These are phyloP conservation scores for Vachellia pachyceras DNA, from an alignment of 306 rosid genomes.

Conservation along the genomic window DNA sequence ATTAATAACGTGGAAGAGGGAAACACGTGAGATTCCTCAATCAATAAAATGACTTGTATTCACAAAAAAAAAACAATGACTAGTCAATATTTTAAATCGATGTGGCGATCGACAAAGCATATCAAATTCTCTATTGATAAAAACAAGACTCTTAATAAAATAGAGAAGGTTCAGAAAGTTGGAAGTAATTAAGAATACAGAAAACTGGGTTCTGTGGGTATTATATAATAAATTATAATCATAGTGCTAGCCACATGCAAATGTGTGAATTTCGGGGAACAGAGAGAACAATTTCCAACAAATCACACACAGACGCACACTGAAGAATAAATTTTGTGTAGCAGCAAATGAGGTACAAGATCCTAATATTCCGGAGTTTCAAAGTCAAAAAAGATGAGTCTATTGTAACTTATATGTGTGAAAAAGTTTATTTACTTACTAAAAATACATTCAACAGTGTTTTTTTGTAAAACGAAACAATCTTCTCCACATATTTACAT, in stretches of 20 bases:
- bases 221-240: not conserved
- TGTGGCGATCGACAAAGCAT: not conserved
- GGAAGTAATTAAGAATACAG: not conserved
- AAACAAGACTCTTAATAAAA: not conserved
- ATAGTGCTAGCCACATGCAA: not conserved
- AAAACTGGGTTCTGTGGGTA: not conserved
- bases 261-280: not conserved
- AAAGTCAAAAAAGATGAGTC: not conserved
- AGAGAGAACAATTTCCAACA: not conserved
- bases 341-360: not conserved
- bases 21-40: slow-evolving; percentile 1
- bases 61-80: too few relatives aligned
- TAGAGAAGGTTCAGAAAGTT: not conserved
- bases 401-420: not conserved
- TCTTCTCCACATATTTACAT: too few relatives aligned
- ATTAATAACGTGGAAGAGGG: not conserved
- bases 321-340: not conserved
- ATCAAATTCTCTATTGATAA: not conserved
- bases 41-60: not conserved
- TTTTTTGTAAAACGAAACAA: too few relatives aligned
- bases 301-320: not conserved
- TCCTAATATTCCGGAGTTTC: not conserved
- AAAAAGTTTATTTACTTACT: too few relatives aligned
- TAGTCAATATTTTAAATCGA: not conserved
- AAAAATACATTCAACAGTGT: too few relatives aligned